Evolutionary conservation across 495 filamentous ascomycete genomes (phyloP).

Genomic region (Penicillium canariense): DNA sequence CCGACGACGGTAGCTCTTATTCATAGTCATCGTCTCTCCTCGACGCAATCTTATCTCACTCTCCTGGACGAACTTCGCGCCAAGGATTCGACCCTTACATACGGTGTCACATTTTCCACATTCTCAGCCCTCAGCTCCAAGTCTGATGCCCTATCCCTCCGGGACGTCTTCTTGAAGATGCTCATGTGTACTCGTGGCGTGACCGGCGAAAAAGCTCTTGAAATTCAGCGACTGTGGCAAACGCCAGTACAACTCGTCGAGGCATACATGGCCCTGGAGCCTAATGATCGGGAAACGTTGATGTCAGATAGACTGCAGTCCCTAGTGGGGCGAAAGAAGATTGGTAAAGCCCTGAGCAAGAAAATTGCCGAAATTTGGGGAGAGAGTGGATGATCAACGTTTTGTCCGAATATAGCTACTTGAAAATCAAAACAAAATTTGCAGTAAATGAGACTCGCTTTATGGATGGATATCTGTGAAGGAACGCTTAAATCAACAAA

Average conservation of each 20-base stretch:
- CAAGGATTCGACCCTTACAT: slow-evolving; percentile 47
- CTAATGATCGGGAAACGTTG: slow-evolving; percentile 48
- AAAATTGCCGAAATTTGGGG: slow-evolving; percentile 78
- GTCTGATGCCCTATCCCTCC: slow-evolving; percentile 66
- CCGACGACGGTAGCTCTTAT: slow-evolving; percentile 46
- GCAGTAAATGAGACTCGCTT: background rate
- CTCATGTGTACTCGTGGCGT: slow-evolving; percentile 78
- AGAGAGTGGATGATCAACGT: slow-evolving; percentile 16
- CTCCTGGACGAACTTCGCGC: slow-evolving; percentile 56
- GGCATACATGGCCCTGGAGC: slow-evolving; percentile 58
- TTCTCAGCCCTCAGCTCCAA: slow-evolving; percentile 73
- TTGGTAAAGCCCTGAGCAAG: slow-evolving; percentile 59
- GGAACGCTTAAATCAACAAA: background rate
- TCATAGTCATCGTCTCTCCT: slow-evolving; percentile 62
- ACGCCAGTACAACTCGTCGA: slow-evolving; percentile 69
- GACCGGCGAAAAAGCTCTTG: slow-evolving; percentile 77
- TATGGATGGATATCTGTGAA: background rate
- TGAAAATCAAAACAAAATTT: background rate
- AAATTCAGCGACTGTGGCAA: slow-evolving; percentile 72
- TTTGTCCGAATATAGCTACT: background rate
- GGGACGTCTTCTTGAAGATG: slow-evolving; percentile 82
- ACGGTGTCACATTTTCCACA: slow-evolving; percentile 68
- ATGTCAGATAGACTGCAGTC: slow-evolving; percentile 52
- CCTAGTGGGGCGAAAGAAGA: slow-evolving; percentile 65
- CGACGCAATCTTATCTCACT: slow-evolving; percentile 64